A percentile compares a stretch with the other conserved stretches of the same genome.
These are phyloP conservation scores for Trichoderma lentiforme DNA, from an alignment of 2,329 filamentous ascomycete species.

Conservation along the genomic window DNA sequence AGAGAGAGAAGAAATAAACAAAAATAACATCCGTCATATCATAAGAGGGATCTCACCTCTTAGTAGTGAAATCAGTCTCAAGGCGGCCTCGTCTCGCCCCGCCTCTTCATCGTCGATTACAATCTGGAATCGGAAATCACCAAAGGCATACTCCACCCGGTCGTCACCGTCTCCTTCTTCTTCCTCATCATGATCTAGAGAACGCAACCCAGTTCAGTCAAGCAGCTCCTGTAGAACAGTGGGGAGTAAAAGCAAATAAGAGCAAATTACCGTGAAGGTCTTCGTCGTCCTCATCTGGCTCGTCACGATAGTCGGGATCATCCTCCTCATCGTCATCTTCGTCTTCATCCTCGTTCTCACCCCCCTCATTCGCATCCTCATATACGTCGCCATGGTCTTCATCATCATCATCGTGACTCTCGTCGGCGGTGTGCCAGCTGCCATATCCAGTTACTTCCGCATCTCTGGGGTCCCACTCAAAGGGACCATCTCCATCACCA, in stretches of 20 bases:
- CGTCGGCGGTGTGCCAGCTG: not conserved
- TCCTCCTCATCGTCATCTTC: conserved; percentile 19
- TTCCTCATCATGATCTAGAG: conserved; percentile 21
- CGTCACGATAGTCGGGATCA: conserved; percentile 25
- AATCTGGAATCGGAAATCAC: conserved; percentile 21
- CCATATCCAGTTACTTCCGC: not conserved
- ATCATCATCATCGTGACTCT: not conserved
- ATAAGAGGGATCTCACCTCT: conserved; percentile 26
- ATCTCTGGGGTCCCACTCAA: not conserved
- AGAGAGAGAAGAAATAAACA: not conserved
- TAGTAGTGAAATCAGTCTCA: conserved; percentile 35
- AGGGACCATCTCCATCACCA: not conserved
- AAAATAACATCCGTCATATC: not conserved
- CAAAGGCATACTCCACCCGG: not conserved
- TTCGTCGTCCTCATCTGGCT: conserved; percentile 24
- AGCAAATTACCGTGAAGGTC: conserved; percentile 22
- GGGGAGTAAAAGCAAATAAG: not conserved
- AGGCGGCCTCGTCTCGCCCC: conserved; percentile 23
- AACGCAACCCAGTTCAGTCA: not conserved
- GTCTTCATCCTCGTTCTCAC: not conserved
- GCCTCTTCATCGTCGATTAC: conserved; percentile 23
- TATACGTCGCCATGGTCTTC: conserved; percentile 11
- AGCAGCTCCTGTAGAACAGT: not conserved
- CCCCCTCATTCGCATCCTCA: conserved; percentile 12
- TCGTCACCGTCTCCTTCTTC: conserved; percentile 18